A percentile compares a stretch with the other conserved stretches of the same genome.
These are phyloP conservation scores for Heimioporus retisporus DNA, from an alignment of 1,284 basidiomycete species.

Conservation along the genomic window DNA sequence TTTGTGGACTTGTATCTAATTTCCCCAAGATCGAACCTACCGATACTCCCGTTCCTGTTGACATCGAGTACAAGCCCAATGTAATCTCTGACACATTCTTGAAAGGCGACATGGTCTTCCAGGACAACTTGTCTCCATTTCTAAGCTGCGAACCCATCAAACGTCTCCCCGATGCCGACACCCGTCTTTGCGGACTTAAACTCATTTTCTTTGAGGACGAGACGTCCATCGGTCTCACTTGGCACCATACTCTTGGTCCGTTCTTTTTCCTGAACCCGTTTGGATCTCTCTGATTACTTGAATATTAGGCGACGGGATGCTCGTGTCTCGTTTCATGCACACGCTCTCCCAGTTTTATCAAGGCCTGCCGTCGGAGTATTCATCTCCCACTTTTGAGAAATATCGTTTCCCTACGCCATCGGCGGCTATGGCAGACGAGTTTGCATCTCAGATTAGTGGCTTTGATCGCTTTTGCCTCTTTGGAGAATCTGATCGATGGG, in stretches of 20 bases:
- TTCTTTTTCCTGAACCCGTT: not conserved
- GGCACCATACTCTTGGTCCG: constrained; percentile 43
- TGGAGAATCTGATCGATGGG: no score
- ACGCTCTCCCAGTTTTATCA: constrained; percentile 40
- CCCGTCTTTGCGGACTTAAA: constrained; percentile 40
- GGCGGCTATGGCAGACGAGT: no score
- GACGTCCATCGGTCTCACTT: constrained; percentile 45
- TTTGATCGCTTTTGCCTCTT: no score
- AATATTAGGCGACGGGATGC: constrained; percentile 40
- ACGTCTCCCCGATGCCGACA: constrained; percentile 21
- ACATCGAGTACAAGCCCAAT: constrained; percentile 21
- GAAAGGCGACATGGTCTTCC: constrained; percentile 36
- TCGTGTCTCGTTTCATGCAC: constrained; percentile 41
- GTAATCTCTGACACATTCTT: constrained; percentile 21
- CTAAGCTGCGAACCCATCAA: constrained; percentile 22
- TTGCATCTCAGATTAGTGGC: no score
- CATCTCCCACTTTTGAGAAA: constrained; percentile 15
- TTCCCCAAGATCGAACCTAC: constrained; percentile 36
- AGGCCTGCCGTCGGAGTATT: constrained; percentile 13
- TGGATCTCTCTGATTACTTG: constrained; percentile 6
- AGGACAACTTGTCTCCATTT: constrained; percentile 36
- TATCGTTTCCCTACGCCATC: no score
- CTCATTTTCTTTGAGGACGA: constrained; percentile 33
- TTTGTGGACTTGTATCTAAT: constrained; percentile 12
- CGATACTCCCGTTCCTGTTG: constrained; percentile 23